Percentiles rank a stretch among this genome's conserved stretches.
Evolutionary conservation across 306 rosid species (phyloP).

Genomic region (Casuarina cunninghamiana): DNA sequence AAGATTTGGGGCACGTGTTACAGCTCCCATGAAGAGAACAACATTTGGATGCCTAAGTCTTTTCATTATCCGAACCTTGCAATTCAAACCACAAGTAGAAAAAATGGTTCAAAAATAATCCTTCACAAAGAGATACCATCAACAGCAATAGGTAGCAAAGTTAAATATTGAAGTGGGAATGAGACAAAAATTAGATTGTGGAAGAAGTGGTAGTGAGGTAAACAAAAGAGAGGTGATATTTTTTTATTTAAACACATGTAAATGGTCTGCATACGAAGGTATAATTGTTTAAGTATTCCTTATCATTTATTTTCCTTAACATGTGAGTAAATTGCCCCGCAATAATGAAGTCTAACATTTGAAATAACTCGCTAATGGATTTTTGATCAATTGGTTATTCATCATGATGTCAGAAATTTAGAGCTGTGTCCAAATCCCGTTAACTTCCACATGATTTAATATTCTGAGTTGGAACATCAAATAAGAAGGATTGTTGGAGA

Average conservation of each 20-base stretch:
- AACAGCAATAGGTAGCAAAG: neutral
- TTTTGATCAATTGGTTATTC: neutral
- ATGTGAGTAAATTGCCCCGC: too few species aligned
- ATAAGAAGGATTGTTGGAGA: neutral
- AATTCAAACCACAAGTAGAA: slow-evolving; percentile 36
- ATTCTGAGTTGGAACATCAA: neutral
- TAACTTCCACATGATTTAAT: neutral
- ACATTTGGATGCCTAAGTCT: slow-evolving; percentile 93
- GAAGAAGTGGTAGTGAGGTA: neutral
- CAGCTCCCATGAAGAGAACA: slow-evolving; percentile 98
- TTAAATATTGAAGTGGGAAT: neutral
- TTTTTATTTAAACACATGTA: neutral
- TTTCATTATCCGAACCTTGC: slow-evolving; percentile 87
- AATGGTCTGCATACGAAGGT: neutral
- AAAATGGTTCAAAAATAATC: slow-evolving; percentile 8
- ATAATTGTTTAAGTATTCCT: neutral
- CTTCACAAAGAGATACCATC: slow-evolving; percentile 2
- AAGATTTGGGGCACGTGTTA: slow-evolving; percentile 85
- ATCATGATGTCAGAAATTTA: neutral
- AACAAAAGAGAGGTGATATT: neutral
- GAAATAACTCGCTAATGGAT: neutral
- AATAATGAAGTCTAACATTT: too few species aligned
- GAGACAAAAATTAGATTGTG: neutral
- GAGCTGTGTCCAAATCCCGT: neutral
- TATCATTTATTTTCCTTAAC: too few species aligned